phyloP scores from a whole-genome alignment of 2,329 filamentous ascomycete genomes.

The Mollisiaceae sp. region DNA sequence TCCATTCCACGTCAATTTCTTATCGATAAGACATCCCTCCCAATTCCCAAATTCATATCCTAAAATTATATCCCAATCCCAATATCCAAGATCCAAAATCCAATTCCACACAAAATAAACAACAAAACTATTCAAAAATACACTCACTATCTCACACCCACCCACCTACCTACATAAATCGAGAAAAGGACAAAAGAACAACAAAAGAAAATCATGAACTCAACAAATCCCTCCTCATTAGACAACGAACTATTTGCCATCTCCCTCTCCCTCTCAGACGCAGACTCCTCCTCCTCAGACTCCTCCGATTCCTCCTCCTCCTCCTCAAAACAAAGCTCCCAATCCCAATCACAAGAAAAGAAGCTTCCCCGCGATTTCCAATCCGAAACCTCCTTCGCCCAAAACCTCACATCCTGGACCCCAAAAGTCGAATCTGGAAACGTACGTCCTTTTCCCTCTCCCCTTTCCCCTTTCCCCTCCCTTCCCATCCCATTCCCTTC shows the following conservation, averaged over 20 bases:
- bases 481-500: neutral
- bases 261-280: slow-evolving; percentile 48
- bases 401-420: slow-evolving; percentile 33
- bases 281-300: slow-evolving; percentile 36
- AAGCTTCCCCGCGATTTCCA: slow-evolving; percentile 42
- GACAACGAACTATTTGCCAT: slow-evolving; percentile 50
- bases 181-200: neutral
- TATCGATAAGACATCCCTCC: slow-evolving; percentile 17
- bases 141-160: no score
- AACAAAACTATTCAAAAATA: no score
- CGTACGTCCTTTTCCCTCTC: slow-evolving; percentile 27
- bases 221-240: no score
- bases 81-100: no score
- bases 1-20: neutral
- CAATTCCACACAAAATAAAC: no score
- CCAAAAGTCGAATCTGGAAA: slow-evolving; percentile 41
- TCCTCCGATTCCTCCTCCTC: no score
- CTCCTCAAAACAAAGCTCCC: no score
- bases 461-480: neutral
- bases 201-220: slow-evolving; percentile 40
- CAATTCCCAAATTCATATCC: no score
- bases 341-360: no score
- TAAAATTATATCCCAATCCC: no score
- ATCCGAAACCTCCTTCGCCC: slow-evolving; percentile 40
- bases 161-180: no score